These are phyloP conservation scores for Mycena vulgaris DNA, from an alignment of 768 basidiomycete species.

Conservation along the genomic window DNA sequence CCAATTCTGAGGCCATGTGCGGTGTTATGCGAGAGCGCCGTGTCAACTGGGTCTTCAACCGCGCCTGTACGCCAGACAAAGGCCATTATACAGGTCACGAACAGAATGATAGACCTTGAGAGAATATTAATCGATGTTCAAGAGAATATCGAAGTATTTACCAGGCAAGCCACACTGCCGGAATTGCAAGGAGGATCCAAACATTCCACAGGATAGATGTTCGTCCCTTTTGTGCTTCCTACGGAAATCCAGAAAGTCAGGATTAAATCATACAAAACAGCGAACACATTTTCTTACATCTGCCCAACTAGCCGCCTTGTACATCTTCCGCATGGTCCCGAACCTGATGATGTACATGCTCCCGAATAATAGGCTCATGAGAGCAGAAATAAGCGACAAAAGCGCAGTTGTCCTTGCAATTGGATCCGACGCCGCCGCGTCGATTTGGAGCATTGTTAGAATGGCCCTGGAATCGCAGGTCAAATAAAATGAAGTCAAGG, in stretches of 20 bases:
- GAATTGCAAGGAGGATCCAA: constrained; percentile 69
- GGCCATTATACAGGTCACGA: constrained; percentile 62
- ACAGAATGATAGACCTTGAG: constrained; percentile 62
- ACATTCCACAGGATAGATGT: constrained; percentile 59
- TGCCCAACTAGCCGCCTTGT: constrained; percentile 72
- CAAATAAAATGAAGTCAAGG: neutral
- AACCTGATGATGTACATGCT: constrained; percentile 75
- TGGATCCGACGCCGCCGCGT: constrained; percentile 61
- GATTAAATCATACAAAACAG: neutral
- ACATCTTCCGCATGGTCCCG: constrained; percentile 74
- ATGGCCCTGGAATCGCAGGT: constrained; percentile 25
- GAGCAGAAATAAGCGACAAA: constrained; percentile 67
- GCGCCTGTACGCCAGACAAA: constrained; percentile 67
- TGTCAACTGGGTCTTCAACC: constrained; percentile 41
- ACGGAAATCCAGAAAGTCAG: neutral
- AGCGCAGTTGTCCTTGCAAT: constrained; percentile 68
- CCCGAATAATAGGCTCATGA: constrained; percentile 73
- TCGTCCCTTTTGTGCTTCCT: constrained; percentile 60
- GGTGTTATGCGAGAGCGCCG: constrained; percentile 46
- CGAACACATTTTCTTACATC: constrained; percentile 55
- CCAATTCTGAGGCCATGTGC: constrained; percentile 58
- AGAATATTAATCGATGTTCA: neutral
- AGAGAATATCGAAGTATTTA: constrained; percentile 37
- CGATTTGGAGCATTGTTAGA: constrained; percentile 38
- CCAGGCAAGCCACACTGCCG: constrained; percentile 70